Percentiles rank a stretch among this genome's conserved stretches.
Conservation (phyloP, 192 early-diverging fungal genomes). For the Hyaloraphidium curvatum region DNA sequence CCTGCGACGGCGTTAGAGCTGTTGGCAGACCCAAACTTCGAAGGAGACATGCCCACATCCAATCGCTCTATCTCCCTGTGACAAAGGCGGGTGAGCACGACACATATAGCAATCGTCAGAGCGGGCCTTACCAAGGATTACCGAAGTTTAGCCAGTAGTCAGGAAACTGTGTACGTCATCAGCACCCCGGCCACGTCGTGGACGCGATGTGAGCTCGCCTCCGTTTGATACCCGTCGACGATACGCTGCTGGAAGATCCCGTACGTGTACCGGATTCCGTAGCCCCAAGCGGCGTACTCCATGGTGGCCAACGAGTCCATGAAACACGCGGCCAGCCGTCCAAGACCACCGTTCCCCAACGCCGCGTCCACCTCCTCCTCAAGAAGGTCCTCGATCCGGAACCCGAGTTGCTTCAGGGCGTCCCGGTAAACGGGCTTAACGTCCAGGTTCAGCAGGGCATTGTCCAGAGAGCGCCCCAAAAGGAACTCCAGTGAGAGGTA, state of each 20-base stretch:
- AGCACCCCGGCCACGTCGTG: too few species aligned
- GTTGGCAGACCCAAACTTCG: too few species aligned
- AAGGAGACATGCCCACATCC: conserved; percentile 5
- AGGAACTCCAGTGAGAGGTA: conserved; percentile 97
- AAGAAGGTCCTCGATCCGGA: conserved; percentile 78
- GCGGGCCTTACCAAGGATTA: conserved; percentile 96
- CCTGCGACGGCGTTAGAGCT: background rate
- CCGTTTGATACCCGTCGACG: conserved; percentile 85
- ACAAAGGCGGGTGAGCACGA: too few species aligned
- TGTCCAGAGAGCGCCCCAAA: conserved; percentile 91
- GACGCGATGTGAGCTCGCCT: too few species aligned
- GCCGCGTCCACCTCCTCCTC: conserved; percentile 91
- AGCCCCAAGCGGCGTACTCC: conserved; percentile 91
- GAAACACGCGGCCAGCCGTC: conserved; percentile 89
- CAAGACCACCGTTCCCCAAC: conserved; percentile 92
- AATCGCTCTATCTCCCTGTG: conserved; percentile 9
- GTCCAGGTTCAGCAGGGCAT: conserved; percentile 72
- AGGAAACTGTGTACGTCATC: conserved; percentile 21
- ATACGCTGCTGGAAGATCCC: conserved; percentile 98
- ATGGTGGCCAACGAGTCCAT: conserved; percentile 89
- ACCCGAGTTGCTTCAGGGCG: conserved; percentile 60
- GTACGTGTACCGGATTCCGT: conserved; percentile 93
- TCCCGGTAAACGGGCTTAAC: conserved; percentile 59
- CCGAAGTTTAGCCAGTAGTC: conserved; percentile 95
- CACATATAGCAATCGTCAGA: too few species aligned